Base-by-base conservation (phyloP, 805 yeast species). In the Ogataea paraovalis region DNA sequence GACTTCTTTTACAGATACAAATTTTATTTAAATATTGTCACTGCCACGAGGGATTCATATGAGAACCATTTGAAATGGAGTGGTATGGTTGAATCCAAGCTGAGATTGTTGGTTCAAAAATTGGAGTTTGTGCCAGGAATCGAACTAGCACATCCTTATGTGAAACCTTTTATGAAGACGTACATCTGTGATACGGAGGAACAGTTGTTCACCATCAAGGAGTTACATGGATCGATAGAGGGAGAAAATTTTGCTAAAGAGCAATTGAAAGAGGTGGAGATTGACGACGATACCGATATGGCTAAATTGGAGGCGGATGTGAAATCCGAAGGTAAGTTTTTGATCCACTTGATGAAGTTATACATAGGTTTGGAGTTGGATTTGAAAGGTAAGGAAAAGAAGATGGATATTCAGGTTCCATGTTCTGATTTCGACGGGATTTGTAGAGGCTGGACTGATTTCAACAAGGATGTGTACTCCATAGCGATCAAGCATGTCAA, bases 1-100 rank as follows among this genome's bases (percentile, higher is more conserved):
- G 80, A 82, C 41, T 94, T 89, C 62, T 94, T 94, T 69, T 78
- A 73, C 63, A 77, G 76, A 51, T 92, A 94, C 69, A 92, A 89
- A 64, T 88, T 88, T 66, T 94, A 94, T 62, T 67, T 94, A 46
- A 85, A 94, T 28, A 74, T 92, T 2, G 82, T 87, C 46, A 92
- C 90, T 0, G 81, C 87, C 2, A 85, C 97, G 0, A 75, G 72
- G 51, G 86, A 85, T 7, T 69, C 78, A 1, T 78, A 79, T 47
- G 98, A 90, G 62, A 90, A 90, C 46, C 97, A 92, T 59, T 68
- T 83, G 48, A 86, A 85, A 57, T 94, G 96, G 95, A 82, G 88
- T 55, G 98, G 99, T 9, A 72, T 92, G 71, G 92, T 94, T 10
- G 98, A 94, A 66, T 83, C 96, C 57, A 88, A 85, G 66, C 65